Conservation (phyloP, 306 rosid genomes). For the Fragaria vesca region DNA sequence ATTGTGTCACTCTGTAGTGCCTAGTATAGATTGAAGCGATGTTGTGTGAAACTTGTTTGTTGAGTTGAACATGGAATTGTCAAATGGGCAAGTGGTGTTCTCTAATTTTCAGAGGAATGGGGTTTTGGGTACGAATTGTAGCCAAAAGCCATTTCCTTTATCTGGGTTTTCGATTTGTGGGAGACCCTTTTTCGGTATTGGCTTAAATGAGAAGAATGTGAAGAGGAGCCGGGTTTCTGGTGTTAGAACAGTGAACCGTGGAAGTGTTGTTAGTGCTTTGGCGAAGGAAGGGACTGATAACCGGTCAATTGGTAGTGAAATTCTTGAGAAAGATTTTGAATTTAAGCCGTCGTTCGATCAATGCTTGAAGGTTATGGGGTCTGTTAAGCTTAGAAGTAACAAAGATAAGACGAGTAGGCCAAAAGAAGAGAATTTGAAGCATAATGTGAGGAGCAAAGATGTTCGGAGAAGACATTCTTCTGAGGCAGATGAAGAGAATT, state of each 20-base stretch:
- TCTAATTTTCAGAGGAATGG: conserved; percentile 35
- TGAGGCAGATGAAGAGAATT: conserved; percentile 29
- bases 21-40: not conserved
- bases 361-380: conserved; percentile 79
- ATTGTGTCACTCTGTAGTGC: not conserved
- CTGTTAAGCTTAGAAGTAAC: conserved; percentile 38
- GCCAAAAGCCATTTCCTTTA: conserved; percentile 28
- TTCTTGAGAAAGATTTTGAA: conserved; percentile 47
- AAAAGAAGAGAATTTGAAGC: conserved; percentile 28
- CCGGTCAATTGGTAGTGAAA: conserved; percentile 28
- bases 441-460: conserved; percentile 24
- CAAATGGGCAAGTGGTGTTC: conserved; percentile 40
- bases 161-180: conserved; percentile 31
- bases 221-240: conserved; percentile 21
- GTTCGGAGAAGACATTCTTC: conserved; percentile 21
- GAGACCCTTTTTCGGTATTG: conserved; percentile 37
- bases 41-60: conserved; percentile 7
- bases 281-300: conserved; percentile 40
- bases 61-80: conserved; percentile 25
- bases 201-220: conserved; percentile 23
- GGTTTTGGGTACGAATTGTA: conserved; percentile 27
- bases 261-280: conserved; percentile 37
- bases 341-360: conserved; percentile 82
- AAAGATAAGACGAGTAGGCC: conserved; percentile 33
- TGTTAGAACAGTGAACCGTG: conserved; percentile 23